Percentiles rank a stretch among this genome's conserved stretches.
Conservation (phyloP, 306 rosid genomes). For the barrel medic (Medicago truncatula) region DNA sequence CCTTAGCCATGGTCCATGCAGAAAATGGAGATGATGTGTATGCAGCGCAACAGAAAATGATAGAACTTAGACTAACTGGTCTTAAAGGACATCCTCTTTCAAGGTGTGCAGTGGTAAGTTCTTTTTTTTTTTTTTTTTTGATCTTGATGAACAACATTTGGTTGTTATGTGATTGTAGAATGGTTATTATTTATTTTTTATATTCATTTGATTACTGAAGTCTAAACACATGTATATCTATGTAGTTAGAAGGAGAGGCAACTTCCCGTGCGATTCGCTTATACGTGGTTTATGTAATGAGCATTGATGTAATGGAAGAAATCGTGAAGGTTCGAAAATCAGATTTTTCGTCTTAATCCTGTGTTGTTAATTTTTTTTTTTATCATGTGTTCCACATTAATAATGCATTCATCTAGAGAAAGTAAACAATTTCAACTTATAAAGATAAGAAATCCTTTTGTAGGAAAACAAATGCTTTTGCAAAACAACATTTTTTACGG, state of each 20-base stretch:
- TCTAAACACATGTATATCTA: background rate
- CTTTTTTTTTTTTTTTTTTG: background rate
- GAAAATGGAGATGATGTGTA: constrained; percentile 94
- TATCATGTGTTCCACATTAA: background rate
- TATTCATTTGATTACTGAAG: too few species aligned
- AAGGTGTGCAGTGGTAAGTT: background rate
- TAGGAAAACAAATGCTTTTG: constrained; percentile 41
- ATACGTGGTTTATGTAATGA: constrained; percentile 94
- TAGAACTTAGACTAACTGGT: constrained; percentile 90
- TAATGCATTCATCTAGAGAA: background rate
- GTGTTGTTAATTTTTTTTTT: background rate
- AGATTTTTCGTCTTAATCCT: constrained; percentile 55
- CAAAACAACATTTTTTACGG: constrained; percentile 56
- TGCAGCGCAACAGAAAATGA: constrained; percentile 88
- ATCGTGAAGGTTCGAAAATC: constrained; percentile 83
- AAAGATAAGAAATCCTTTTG: too few species aligned
- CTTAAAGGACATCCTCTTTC: constrained; percentile 71
- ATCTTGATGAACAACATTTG: background rate
- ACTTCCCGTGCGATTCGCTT: constrained; percentile 87
- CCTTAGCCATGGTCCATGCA: constrained; percentile 98
- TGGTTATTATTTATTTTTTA: too few species aligned
- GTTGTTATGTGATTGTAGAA: too few species aligned
- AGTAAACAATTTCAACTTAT: background rate
- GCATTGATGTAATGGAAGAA: constrained; percentile 97
- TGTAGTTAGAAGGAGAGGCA: constrained; percentile 95